phyloP scores from a whole-genome alignment of 202 grass and related monocot species.

The Eragrostis tef region DNA sequence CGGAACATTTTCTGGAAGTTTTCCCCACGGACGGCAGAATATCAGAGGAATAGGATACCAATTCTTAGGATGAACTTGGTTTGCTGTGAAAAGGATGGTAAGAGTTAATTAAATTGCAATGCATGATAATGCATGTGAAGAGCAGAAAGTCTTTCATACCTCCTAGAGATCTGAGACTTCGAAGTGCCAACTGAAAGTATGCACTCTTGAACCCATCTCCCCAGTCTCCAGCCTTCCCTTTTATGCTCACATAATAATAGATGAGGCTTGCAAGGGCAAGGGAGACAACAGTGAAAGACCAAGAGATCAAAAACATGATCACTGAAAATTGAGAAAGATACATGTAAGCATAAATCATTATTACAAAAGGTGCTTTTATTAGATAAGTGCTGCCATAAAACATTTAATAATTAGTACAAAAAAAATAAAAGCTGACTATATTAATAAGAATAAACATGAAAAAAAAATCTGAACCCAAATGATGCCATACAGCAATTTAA shows the following conservation, averaged over 20 bases:
- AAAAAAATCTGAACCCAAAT: slow-evolving; percentile 35
- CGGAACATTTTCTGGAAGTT: slow-evolving; percentile 92
- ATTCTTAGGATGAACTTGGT: slow-evolving; percentile 98
- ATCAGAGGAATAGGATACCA: slow-evolving; percentile 98
- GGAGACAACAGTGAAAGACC: slow-evolving; percentile 94
- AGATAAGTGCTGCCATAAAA: slow-evolving; percentile 8
- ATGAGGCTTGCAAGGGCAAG: slow-evolving; percentile 95
- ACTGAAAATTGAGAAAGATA: slow-evolving; percentile 62
- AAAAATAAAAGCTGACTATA: neutral
- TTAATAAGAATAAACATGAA: slow-evolving; percentile 18
- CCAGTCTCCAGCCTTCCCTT: slow-evolving; percentile 99
- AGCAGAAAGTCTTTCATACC: slow-evolving; percentile 55
- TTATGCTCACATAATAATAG: slow-evolving; percentile 97
- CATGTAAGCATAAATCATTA: slow-evolving; percentile 29
- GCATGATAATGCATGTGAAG: slow-evolving; percentile 29
- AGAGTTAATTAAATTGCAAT: slow-evolving; percentile 27
- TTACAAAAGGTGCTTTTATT: neutral
- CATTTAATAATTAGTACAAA: slow-evolving; percentile 3
- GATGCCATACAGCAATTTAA: neutral
- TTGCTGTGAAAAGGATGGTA: slow-evolving; percentile 60
- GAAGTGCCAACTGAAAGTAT: slow-evolving; percentile 92
- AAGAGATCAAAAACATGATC: slow-evolving; percentile 98
- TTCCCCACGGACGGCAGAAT: slow-evolving; percentile 98
- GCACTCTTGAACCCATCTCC: slow-evolving; percentile 99
- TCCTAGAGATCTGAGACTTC: slow-evolving; percentile 93